A percentile compares a stretch with the other conserved stretches of the same genome.
phyloP scores from a whole-genome alignment of 2,329 filamentous ascomycete species.

The Ophiostoma fasciatum region DNA sequence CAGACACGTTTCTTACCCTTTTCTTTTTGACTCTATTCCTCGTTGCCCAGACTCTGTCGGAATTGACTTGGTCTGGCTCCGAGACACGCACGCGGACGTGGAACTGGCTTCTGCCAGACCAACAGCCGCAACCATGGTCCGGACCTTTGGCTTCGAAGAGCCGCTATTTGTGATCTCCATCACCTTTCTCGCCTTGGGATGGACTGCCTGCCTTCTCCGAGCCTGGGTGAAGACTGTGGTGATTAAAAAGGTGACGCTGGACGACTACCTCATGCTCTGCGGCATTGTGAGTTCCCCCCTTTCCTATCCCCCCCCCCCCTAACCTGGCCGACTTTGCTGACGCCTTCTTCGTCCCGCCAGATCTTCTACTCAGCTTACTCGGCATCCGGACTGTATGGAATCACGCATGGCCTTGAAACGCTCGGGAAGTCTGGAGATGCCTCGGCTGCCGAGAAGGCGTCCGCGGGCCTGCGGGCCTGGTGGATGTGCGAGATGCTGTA shows the following conservation, averaged over 20 bases:
- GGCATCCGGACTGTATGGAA: conserved; percentile 19
- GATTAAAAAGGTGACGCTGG: conserved; percentile 25
- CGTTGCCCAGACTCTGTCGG: no score
- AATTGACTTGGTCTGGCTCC: no score
- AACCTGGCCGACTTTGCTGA: not conserved
- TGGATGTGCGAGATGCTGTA: conserved; percentile 27
- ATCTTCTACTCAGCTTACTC: conserved; percentile 3
- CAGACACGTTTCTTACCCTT: no score
- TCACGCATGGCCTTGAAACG: conserved; percentile 18
- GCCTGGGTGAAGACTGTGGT: conserved; percentile 29
- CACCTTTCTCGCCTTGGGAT: conserved; percentile 11
- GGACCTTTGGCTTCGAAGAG: conserved; percentile 7
- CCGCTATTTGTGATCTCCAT: conserved; percentile 8
- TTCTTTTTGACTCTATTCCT: no score
- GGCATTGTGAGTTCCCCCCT: conserved; percentile 24
- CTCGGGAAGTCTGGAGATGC: conserved; percentile 11
- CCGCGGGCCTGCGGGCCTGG: conserved; percentile 20
- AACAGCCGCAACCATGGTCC: no score
- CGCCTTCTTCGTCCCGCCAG: not conserved
- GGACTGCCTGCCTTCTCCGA: conserved; percentile 24
- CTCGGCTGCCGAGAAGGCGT: conserved; percentile 13
- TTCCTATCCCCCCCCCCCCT: not conserved
- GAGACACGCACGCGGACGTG: no score
- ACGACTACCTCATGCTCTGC: conserved; percentile 32
- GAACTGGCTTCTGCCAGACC: no score